Evolutionary conservation across 2,329 filamentous ascomycete species (phyloP), one percentile per base, ranked within the genome.

Genomic region (Pezicula rhizophila): DNA sequence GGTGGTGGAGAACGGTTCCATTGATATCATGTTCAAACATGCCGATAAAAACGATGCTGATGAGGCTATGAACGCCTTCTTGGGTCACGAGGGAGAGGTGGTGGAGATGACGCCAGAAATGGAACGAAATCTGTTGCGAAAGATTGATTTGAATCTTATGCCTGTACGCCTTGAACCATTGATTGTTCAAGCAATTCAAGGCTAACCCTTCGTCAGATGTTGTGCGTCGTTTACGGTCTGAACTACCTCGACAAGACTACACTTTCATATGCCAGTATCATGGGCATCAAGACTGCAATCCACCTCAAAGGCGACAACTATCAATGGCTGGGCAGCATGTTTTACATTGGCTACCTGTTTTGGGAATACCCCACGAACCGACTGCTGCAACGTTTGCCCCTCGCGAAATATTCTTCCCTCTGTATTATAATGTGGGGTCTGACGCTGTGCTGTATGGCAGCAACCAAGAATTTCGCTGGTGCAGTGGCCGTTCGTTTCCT

Each of bases 401-500:
- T 85, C 2, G 82, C 78, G 0, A 85, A 84, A 62, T 85, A 82
- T 64, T 80, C 76, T 1, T 77, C 77, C 0, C 71, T 76, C 50
- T 82, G 79, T 57, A 75, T 84, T 52, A 72, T 84, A 38, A 71
- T 79, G 55, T 84, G 80, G 81, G 81, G 81, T 1, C 40, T 72
- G 1, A 73, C 79, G 1, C 68, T 87, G 1, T 70, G 74, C 47
- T 82, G 80, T 60, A 83, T 85, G 59, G 82, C 83, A 0, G 81
- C 76, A 0, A 78, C 80, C 1, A 69, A 73, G 28, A 78, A 78
- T 60, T 87, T 80, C 57, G 68, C 71, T 0, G 78, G 82, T 1
- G 78, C 81, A 0, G 74, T 86, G 18, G 80, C 79, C 1, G 75
- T 87, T 31, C 77, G 85, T 0, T 82, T 87, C 61, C 79, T 87